Percentiles rank a stretch among this genome's conserved stretches.
Evolutionary conservation across 352 stramenopile species (phyloP).

Genomic region (Stramenopiles sp.): DNA sequence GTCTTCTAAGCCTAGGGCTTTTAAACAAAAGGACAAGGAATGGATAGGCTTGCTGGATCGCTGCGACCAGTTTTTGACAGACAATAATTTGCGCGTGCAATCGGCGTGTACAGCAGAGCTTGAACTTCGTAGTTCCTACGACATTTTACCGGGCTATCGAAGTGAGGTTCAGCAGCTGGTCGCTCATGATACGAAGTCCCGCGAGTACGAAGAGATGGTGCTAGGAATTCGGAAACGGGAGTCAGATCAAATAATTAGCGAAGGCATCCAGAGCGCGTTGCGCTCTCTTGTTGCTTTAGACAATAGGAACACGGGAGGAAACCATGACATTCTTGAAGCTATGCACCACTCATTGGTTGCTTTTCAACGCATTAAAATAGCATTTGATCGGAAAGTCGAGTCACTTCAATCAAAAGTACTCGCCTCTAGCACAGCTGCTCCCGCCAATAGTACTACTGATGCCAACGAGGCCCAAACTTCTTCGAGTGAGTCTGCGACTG

Average conservation of each 20-base stretch:
- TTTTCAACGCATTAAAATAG: neutral
- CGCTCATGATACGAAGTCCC: neutral
- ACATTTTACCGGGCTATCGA: slow-evolving; percentile 8
- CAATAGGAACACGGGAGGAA: neutral
- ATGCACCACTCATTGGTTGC: neutral
- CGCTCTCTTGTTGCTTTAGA: neutral
- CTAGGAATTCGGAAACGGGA: slow-evolving; percentile 3
- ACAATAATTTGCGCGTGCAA: neutral
- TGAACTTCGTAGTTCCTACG: neutral
- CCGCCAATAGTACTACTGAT: neutral
- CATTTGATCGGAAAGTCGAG: neutral
- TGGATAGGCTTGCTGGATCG: neutral
- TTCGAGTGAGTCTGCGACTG: neutral
- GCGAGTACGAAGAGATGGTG: neutral
- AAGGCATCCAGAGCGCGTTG: neutral
- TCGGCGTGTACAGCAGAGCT: neutral
- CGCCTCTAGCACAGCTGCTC: neutral
- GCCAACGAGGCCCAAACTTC: neutral
- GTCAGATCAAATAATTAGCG: neutral
- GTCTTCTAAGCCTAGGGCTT: too few species aligned
- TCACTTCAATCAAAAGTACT: neutral
- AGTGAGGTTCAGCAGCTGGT: neutral
- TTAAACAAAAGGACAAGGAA: neutral
- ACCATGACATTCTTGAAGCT: neutral
- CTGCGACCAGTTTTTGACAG: neutral